Conservation (phyloP, 1,139 yeast genomes). For the Candida smagusa region DNA sequence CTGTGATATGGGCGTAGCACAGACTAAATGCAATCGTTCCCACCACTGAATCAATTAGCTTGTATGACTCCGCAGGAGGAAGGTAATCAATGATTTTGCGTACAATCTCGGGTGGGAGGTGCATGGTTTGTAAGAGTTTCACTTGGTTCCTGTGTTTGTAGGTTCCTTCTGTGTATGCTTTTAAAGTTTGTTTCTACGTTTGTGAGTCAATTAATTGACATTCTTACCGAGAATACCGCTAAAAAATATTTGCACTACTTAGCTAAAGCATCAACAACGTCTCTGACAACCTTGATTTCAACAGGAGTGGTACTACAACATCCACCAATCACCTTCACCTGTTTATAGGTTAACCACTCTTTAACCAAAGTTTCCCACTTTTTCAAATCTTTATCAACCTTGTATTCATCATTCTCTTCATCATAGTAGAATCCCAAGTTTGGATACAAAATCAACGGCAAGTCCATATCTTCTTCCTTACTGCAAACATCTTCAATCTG, state of each 20-base stretch:
- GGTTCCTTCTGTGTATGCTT: too few relatives aligned
- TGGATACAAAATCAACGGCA: slow-evolving; percentile 47
- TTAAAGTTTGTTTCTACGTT: too few relatives aligned
- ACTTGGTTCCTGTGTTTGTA: too few relatives aligned
- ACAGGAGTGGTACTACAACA: slow-evolving; percentile 55
- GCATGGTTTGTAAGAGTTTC: too few relatives aligned
- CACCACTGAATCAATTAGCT: too few relatives aligned
- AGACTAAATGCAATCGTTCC: too few relatives aligned
- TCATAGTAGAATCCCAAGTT: slow-evolving; percentile 55
- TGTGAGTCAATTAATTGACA: neutral
- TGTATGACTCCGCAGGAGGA: too few relatives aligned
- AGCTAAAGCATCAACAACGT: slow-evolving; percentile 7
- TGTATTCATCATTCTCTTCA: slow-evolving; percentile 19
- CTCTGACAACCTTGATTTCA: slow-evolving; percentile 30
- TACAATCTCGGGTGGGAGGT: too few relatives aligned
- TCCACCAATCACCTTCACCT: slow-evolving; percentile 49
- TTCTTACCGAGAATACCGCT: neutral
- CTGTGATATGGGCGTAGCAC: too few relatives aligned
- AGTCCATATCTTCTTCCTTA: slow-evolving; percentile 11
- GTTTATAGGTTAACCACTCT: slow-evolving; percentile 31
- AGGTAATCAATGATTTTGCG: too few relatives aligned
- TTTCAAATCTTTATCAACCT: slow-evolving; percentile 15
- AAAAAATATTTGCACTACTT: neutral
- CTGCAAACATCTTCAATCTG: slow-evolving; percentile 16
- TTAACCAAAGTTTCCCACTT: slow-evolving; percentile 28